Base-by-base conservation (phyloP, 2,329 filamentous ascomycete genomes). In the Raffaelea ambrosiae region DNA sequence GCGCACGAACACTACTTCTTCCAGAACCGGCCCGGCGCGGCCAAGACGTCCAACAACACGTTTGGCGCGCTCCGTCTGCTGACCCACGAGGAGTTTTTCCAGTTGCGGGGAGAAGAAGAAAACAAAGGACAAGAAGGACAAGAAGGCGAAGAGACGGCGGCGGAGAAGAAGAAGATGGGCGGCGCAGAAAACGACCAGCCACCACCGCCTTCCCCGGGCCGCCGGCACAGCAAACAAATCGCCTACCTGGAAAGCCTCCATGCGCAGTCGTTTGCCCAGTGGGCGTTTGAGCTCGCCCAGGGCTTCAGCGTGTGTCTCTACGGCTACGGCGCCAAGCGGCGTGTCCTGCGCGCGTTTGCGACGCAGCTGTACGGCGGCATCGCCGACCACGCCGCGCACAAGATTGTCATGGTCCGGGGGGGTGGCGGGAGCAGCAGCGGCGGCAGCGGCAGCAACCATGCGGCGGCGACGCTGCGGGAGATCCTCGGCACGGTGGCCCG, bases 1-100 rank as follows among this genome's bases (percentile, higher is more conserved):
- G 75, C 90, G 0, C 88, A 96, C 60, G 93, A 97, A 63, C 79
- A 86, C 55, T 98, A 94, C 69, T 97, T 98, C 64, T 87, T 84
- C 60, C 88, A 97, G 60, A 96, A 95, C 61, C 83, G 88, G 43
- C 82, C 87, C 0, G 89, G 88, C 2, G 77, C 81, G 4, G 73
- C 80, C 44, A 90, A 90, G 65, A 95, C 91, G 0, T 96, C 90
- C 2, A 85, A 87, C 61, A 93, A 93, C 55, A 95, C 81, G 0
- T 72, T 97, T 5, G 76, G 84, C 1, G 81, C 84, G 4, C 70
- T 94, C 31, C 72, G 79, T 4, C 71, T 95, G 11, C 79, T 97
- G 48, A 89, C 86, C 2, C 90, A 96, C 59, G 90, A 97, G 49
- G 88, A 96, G 61, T 98, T 93, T 65, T 95, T 95, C 57, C 73